Evolutionary conservation across 352 stramenopile species (phyloP).

Genomic region (Phytophthora nicotianae): DNA sequence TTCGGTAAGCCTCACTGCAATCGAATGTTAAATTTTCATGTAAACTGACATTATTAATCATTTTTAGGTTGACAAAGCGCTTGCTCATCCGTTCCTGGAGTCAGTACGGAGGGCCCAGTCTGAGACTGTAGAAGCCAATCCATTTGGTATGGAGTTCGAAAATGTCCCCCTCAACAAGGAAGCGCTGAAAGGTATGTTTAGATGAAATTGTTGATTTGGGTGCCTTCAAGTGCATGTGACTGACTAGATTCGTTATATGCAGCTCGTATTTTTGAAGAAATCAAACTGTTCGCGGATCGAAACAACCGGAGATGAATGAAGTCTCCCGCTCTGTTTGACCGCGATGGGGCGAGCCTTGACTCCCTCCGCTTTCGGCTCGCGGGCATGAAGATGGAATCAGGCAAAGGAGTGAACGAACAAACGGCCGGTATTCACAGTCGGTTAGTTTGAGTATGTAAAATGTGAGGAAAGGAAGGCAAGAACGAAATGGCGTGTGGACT

Average conservation of each 20-base stretch:
- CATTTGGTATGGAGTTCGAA: constrained; percentile 91
- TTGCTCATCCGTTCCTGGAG: constrained; percentile 85
- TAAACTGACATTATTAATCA: constrained; percentile 5
- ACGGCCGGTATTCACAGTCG: constrained; percentile 21
- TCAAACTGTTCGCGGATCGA: constrained; percentile 78
- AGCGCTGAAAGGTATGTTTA: constrained; percentile 73
- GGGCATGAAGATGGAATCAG: constrained; percentile 18
- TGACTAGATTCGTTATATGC: constrained; percentile 13
- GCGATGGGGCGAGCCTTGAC: constrained; percentile 21
- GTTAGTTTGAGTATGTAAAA: constrained; percentile 47
- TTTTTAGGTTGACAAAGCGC: constrained; percentile 76
- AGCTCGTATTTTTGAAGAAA: constrained; percentile 90
- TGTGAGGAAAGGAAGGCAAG: constrained; percentile 44
- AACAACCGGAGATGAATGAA: constrained; percentile 76
- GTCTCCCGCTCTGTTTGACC: constrained; percentile 30
- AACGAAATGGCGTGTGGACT: constrained; percentile 42
- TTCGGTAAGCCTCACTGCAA: constrained; percentile 49
- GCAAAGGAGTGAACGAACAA: constrained; percentile 23
- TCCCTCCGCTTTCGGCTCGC: constrained; percentile 15
- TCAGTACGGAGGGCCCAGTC: constrained; percentile 76
- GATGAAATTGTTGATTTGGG: constrained; percentile 1
- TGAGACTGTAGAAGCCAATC: constrained; percentile 72
- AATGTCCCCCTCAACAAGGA: constrained; percentile 87
- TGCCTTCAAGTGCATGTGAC: neutral
- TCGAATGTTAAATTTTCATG: neutral